Conservation (phyloP, 1,284 basidiomycete species). For the Sporisorium iseilematis-ciliati region DNA sequence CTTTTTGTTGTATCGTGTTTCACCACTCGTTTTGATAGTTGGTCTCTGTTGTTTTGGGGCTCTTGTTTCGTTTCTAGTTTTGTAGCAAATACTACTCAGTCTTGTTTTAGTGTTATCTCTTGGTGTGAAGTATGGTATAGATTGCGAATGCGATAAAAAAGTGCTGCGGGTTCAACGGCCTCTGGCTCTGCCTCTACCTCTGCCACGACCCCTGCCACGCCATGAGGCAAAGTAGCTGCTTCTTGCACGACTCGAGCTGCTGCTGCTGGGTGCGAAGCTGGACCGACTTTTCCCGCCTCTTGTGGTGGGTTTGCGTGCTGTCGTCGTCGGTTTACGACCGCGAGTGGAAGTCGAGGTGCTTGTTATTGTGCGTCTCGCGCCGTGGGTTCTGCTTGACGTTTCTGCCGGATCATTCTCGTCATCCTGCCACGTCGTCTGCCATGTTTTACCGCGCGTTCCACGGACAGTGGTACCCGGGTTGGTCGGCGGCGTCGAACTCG, state of each 20-base stretch:
- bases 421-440: constrained; percentile 41
- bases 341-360: constrained; percentile 7
- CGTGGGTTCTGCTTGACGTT: constrained; percentile 5
- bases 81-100: constrained; percentile 1
- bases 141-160: constrained; percentile 2
- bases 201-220: constrained; percentile 9
- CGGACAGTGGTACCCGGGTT: constrained; percentile 19
- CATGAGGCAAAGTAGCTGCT: constrained; percentile 22
- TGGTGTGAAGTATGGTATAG: constrained; percentile 1
- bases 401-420: background rate
- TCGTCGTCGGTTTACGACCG: constrained; percentile 7
- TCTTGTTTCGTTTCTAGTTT: constrained; percentile 4
- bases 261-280: constrained; percentile 1
- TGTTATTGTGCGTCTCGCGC: background rate
- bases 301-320: constrained; percentile 10
- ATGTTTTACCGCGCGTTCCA: constrained; percentile 40
- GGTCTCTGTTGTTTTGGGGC: constrained; percentile 4
- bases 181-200: constrained; percentile 11
- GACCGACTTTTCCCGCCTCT: constrained; percentile 12
- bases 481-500: background rate
- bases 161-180: constrained; percentile 6
- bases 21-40: constrained; percentile 17
- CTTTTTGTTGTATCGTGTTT: constrained; percentile 3
- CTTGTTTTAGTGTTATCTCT: constrained; percentile 1
- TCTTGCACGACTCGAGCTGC: constrained; percentile 5